A percentile compares a stretch with the other conserved stretches of the same genome.
phyloP scores from a whole-genome alignment of 148 eudicot genomes.

The Dysphania ambrosioides region DNA sequence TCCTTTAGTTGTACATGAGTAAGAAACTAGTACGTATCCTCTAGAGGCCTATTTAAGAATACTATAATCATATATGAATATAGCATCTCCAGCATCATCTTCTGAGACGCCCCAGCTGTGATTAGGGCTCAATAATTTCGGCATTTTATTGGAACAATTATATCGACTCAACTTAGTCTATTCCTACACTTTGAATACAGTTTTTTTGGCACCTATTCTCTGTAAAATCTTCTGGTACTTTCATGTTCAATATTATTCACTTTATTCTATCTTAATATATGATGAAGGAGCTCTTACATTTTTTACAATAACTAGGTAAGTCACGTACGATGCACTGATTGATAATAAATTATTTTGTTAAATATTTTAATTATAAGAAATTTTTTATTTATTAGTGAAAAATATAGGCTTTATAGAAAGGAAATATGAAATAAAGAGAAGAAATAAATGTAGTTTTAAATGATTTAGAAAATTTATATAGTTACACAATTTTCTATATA shows the following conservation, averaged over 20 bases:
- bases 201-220: conserved; percentile 18
- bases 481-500: too few relatives aligned
- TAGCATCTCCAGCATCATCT: neutral
- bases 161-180: conserved; percentile 21
- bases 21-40: neutral
- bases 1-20: conserved; percentile 5
- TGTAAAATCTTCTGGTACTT: conserved; percentile 17
- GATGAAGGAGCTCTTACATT: conserved; percentile 19
- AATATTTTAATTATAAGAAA: neutral
- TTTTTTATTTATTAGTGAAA: too few relatives aligned
- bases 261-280: conserved; percentile 19
- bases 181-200: conserved; percentile 8
- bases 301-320: conserved; percentile 28
- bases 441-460: too few relatives aligned
- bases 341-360: neutral
- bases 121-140: conserved; percentile 13
- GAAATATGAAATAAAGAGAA: too few relatives aligned
- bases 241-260: conserved; percentile 1
- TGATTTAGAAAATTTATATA: too few relatives aligned
- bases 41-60: neutral
- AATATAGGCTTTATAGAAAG: too few relatives aligned
- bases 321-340: too few relatives aligned
- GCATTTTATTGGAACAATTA: conserved; percentile 18
- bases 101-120: conserved; percentile 14
- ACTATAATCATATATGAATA: neutral